Base-by-base conservation (phyloP, 2,329 filamentous ascomycete genomes). In the Hypoxylon rubiginosum region DNA sequence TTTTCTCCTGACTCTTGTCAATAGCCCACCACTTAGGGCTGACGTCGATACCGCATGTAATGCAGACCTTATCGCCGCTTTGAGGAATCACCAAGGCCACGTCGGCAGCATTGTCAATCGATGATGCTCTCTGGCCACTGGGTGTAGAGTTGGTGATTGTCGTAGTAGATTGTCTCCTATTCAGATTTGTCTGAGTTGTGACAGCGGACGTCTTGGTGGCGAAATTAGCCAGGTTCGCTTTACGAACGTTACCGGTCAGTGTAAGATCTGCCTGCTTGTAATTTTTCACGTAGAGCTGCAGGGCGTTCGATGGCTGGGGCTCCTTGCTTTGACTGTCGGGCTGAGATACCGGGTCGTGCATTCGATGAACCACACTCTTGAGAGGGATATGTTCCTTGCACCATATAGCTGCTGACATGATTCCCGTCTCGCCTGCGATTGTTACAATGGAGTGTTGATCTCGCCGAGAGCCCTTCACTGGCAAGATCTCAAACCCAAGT, bases 191-290 rank as follows among this genome's bases (percentile, higher is more conserved):
- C 73, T 71, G 81, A 71, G 62, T 78, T 73, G 72, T 81, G 72
- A 72, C 82, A 76, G 75, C 82, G 74, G 76, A 63, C 1, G 78
- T 80, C 76, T 90, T 92, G 11, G 87, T 86, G 28, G 87, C 88
- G 54, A 87, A 85, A 61, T 88, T 88, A 75, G 91, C 87, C 45
- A 96, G 86, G 64, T 93, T 96, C 21, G 96, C 95, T 79, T 97
- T 97, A 58, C 96, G 91, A 21, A 96, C 93, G 17, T 95, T 97
- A 28, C 96, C 96, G 2, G 94, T 97, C 72, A 97, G 82, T 2
- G 92, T 89, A 43, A 95, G 86, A 76, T 99, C 96, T 8, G 96
- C 95, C 80, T 98, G 95, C 79, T 99, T 99, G 83, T 93, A 97
- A 62, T 91, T 94, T 71, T 91, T 91, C 48, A 91, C 92, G 77